phyloP scores from a whole-genome alignment of 2,329 filamentous ascomycete genomes.

The Verticillium isaacii region DNA sequence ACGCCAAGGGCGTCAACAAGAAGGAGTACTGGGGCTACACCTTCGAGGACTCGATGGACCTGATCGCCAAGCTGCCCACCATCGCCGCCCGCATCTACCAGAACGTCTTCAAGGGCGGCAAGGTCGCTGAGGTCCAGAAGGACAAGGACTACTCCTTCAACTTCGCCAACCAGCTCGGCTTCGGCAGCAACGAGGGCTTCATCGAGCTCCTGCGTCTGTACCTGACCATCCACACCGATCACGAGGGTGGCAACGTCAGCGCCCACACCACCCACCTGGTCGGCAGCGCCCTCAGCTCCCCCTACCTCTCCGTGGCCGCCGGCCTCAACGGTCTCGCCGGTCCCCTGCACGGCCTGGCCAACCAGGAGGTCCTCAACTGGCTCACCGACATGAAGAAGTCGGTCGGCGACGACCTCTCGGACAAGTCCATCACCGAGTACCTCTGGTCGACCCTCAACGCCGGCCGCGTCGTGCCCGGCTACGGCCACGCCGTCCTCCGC shows the following conservation, averaged over 20 bases:
- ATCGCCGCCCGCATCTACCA: slow-evolving; percentile 99
- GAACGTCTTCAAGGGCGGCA: slow-evolving; percentile 99
- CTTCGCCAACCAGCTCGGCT: slow-evolving; percentile 99
- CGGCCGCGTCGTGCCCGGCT: slow-evolving; percentile 94
- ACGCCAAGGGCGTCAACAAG: slow-evolving; percentile 99
- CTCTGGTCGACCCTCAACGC: slow-evolving; percentile 95
- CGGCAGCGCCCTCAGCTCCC: slow-evolving; percentile 92
- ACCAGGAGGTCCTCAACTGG: slow-evolving; percentile 99
- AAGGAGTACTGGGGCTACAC: slow-evolving; percentile 99
- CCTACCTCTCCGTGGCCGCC: slow-evolving; percentile 92
- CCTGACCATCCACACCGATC: slow-evolving; percentile 99
- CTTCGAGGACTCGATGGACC: slow-evolving; percentile 99
- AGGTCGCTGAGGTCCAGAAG: slow-evolving; percentile 92
- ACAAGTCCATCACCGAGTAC: slow-evolving; percentile 97
- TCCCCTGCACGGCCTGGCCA: slow-evolving; percentile 96
- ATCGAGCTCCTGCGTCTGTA: slow-evolving; percentile 98
- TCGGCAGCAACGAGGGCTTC: slow-evolving; percentile 91
- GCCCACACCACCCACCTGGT: slow-evolving; percentile 99
- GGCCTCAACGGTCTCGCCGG: slow-evolving; percentile 97
- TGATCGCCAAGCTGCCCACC: slow-evolving; percentile 98
- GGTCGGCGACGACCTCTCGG: slow-evolving; percentile 90
- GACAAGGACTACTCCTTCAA: slow-evolving; percentile 99
- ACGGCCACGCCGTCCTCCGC: slow-evolving; percentile 97
- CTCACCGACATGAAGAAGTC: slow-evolving; percentile 97
- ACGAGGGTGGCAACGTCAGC: slow-evolving; percentile 98